Conservation (phyloP, 2,329 filamentous ascomycete species). For the Scleromitrula shiraiana region DNA sequence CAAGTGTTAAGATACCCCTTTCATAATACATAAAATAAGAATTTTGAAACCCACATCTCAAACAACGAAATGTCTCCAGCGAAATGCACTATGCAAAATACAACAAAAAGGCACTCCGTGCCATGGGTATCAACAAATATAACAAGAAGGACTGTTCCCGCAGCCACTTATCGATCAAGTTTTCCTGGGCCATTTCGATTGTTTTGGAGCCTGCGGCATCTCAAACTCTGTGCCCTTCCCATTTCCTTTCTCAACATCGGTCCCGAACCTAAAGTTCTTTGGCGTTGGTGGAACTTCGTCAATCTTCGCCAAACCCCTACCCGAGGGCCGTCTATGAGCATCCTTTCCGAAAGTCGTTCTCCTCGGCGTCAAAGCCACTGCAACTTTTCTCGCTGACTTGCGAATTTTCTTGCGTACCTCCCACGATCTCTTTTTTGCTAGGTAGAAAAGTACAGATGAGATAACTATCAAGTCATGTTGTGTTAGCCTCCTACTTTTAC, state of each 20-base stretch:
- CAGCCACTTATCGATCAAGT: conserved; percentile 6
- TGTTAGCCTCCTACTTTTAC: neutral
- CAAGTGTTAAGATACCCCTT: conserved; percentile 9
- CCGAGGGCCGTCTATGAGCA: conserved; percentile 37
- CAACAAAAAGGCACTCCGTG: neutral
- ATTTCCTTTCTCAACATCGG: conserved; percentile 51
- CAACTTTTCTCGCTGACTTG: conserved; percentile 56
- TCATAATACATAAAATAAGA: conserved; percentile 2
- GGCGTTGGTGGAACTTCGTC: conserved; percentile 55
- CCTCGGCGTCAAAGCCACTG: conserved; percentile 53
- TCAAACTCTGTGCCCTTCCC: conserved; percentile 26
- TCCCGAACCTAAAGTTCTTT: conserved; percentile 31
- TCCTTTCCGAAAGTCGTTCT: conserved; percentile 52
- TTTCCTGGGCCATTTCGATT: conserved; percentile 26
- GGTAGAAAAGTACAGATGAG: conserved; percentile 60
- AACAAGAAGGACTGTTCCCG: conserved; percentile 2
- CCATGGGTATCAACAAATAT: conserved; percentile 1
- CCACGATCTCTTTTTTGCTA: conserved; percentile 83
- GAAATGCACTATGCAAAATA: neutral
- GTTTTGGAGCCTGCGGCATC: conserved; percentile 26
- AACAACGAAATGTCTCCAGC: neutral
- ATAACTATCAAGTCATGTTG: conserved; percentile 15
- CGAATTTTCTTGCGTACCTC: conserved; percentile 64
- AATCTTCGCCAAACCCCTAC: conserved; percentile 37
- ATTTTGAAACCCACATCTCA: neutral